Conservation (phyloP, 169 alveolate species). For the Plasmodium chabaudi region DNA sequence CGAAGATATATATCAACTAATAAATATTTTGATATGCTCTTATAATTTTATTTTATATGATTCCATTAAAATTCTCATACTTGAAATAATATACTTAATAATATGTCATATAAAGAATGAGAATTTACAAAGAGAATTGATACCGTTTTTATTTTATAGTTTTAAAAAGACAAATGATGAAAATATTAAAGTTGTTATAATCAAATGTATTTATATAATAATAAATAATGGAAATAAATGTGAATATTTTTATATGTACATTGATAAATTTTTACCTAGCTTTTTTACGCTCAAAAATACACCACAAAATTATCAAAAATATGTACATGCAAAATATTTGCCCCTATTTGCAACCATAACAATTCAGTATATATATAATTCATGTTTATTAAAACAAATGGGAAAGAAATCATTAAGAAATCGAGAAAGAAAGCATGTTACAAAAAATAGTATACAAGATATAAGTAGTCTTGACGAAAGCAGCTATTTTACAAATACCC, state of each 20-base stretch:
- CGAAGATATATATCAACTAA: conserved; percentile 25
- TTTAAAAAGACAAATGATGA: conserved; percentile 35
- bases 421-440: background rate
- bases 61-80: conserved; percentile 4
- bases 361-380: conserved; percentile 51
- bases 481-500: too few species aligned
- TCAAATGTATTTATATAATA: conserved; percentile 51
- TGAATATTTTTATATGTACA: conserved; percentile 12
- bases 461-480: background rate
- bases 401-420: too few species aligned
- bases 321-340: conserved; percentile 52
- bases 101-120: conserved; percentile 15
- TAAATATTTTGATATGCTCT: conserved; percentile 34
- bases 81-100: conserved; percentile 42
- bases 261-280: conserved; percentile 50
- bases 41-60: conserved; percentile 36
- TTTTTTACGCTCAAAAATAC: conserved; percentile 32
- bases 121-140: conserved; percentile 29
- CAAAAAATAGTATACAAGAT: background rate
- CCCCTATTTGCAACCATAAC: conserved; percentile 35
- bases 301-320: conserved; percentile 23
- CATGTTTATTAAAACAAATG: conserved; percentile 14
- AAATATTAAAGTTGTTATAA: conserved; percentile 32
- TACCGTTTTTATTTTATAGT: conserved; percentile 34
- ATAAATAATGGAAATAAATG: conserved; percentile 27